Conservation (phyloP, 2,329 filamentous ascomycete species). For the Exserohilum turcica region DNA sequence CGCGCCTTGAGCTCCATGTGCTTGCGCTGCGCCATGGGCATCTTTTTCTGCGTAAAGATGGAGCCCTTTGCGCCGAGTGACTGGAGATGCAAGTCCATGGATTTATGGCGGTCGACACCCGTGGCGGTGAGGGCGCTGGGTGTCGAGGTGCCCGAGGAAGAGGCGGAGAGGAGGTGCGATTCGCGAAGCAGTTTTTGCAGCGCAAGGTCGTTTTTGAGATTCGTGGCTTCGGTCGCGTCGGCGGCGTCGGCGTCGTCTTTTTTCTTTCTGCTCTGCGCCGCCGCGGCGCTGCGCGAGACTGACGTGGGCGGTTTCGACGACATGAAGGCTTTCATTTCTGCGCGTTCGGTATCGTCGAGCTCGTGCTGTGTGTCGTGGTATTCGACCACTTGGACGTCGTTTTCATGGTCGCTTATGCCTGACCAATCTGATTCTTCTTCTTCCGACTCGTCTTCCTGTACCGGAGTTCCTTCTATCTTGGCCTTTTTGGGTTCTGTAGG, state of each 20-base stretch:
- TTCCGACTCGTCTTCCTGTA: constrained; percentile 37
- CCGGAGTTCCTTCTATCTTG: constrained; percentile 31
- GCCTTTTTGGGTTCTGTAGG: constrained; percentile 46
- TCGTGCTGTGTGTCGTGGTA: constrained; percentile 35
- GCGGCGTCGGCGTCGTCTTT: constrained; percentile 39
- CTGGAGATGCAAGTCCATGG: constrained; percentile 82
- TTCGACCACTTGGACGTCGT: constrained; percentile 53
- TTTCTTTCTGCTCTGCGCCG: constrained; percentile 13
- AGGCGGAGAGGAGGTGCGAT: constrained; percentile 78
- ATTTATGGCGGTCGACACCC: constrained; percentile 78
- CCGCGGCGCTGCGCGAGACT: constrained; percentile 22
- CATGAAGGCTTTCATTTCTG: constrained; percentile 80
- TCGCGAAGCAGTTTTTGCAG: constrained; percentile 89
- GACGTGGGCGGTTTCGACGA: constrained; percentile 58
- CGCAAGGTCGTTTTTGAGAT: constrained; percentile 89
- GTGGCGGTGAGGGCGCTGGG: constrained; percentile 50
- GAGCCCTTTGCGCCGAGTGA: constrained; percentile 78
- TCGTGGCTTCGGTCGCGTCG: constrained; percentile 63
- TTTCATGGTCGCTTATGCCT: constrained; percentile 58
- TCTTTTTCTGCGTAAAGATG: constrained; percentile 77
- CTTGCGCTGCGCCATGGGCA: constrained; percentile 85
- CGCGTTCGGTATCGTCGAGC: constrained; percentile 50
- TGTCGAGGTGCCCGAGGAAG: constrained; percentile 51
- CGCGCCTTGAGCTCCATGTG: constrained; percentile 76
- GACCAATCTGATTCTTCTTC: constrained; percentile 63